phyloP scores from a whole-genome alignment of 2,329 filamentous ascomycete species.

The Beauveria asiatica region DNA sequence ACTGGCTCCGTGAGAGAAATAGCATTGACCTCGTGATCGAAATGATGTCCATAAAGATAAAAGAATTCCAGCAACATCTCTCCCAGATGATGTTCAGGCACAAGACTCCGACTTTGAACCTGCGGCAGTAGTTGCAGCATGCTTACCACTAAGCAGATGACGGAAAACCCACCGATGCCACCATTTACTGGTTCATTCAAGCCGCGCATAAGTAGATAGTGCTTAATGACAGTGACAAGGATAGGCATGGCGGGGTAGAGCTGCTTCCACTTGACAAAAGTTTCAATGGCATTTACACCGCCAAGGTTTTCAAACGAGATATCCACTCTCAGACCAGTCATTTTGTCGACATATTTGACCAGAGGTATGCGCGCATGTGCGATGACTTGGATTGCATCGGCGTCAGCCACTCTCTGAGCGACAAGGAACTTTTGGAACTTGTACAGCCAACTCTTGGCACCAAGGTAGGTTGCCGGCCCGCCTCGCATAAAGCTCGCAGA shows the following conservation, averaged over 20 bases:
- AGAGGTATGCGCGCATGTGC: constrained; percentile 75
- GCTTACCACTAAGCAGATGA: constrained; percentile 88
- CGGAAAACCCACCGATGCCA: constrained; percentile 86
- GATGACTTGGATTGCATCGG: constrained; percentile 58
- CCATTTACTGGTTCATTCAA: constrained; percentile 88
- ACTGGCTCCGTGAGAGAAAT: constrained; percentile 66
- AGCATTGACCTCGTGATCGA: constrained; percentile 60
- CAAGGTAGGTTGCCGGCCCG: constrained; percentile 38
- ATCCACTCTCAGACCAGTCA: constrained; percentile 77
- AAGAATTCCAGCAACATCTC: constrained; percentile 81
- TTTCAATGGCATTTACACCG: constrained; percentile 70
- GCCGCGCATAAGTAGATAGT: constrained; percentile 80
- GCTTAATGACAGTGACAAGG: constrained; percentile 82
- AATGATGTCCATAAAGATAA: constrained; percentile 76
- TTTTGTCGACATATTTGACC: constrained; percentile 76
- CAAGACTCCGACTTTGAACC: constrained; percentile 51
- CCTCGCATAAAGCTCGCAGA: constrained; percentile 47
- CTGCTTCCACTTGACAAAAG: constrained; percentile 70
- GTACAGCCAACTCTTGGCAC: constrained; percentile 48
- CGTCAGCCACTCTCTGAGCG: constrained; percentile 45
- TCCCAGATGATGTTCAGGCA: constrained; percentile 61
- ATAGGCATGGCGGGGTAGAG: constrained; percentile 79
- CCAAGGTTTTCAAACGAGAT: constrained; percentile 90
- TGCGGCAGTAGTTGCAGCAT: constrained; percentile 74
- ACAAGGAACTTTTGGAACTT: constrained; percentile 55